Evolutionary conservation across 192 early-diverging fungal species (phyloP), one percentile per base, ranked within the genome.

Genomic region (Coemansia furcata): DNA sequence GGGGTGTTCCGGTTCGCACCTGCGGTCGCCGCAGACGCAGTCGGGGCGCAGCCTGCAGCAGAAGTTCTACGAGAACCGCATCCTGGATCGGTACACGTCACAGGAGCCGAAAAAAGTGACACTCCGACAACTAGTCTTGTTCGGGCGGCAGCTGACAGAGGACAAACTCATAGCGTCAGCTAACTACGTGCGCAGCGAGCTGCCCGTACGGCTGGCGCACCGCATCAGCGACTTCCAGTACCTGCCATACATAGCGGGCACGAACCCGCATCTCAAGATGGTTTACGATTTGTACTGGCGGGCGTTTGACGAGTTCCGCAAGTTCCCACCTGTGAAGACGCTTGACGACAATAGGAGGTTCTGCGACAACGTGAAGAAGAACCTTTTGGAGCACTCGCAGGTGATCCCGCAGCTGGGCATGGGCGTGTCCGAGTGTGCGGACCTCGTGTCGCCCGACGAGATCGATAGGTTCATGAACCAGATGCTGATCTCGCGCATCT

Each of bases 221-320:
- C 86, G 96, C 6, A 97, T 98, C 75, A 86, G 92, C 50, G 91
- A 91, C 71, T 95, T 97, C 71, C 96, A 98, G 75, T 88, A 89
- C 46, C 83, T 98, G 12, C 95, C 96, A 4, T 98, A 94, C 64
- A 91, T 95, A 35, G 92, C 95, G 1, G 96, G 95, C 8, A 94
- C 92, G 17, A 97, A 97, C 69, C 93, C 94, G 4, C 93, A 97
- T 67, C 88, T 97, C 62, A 86, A 91, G 72, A 79, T 70, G 19
- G 88, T 95, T 21, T 97, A 98, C 67, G 85, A 88, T 52, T 80
- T 96, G 49, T 98, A 97, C 75, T 97, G 94, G 96, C 84, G 87
- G n/a, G 94, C 94, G 0, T 97, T 98, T 73, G 94, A 96, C 54
- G 77, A 76, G 63, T 86, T 96, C 67, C 85, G 89, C 52, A 83